Conservation (phyloP, 306 rosid species). For the Urtica urens region DNA sequence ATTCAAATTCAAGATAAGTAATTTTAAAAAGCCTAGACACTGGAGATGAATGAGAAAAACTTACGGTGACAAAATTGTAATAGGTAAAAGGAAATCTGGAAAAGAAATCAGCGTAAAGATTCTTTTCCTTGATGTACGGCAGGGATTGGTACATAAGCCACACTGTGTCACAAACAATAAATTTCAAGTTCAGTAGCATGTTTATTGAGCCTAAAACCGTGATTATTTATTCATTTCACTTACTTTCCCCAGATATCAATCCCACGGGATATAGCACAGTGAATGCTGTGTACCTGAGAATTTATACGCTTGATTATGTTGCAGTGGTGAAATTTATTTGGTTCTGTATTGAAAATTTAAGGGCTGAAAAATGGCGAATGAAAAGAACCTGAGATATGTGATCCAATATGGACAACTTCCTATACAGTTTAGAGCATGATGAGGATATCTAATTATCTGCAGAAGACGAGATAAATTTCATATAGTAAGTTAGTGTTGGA, state of each 20-base stretch:
- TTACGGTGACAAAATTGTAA: conserved; percentile 62
- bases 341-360: background rate
- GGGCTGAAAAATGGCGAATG: background rate
- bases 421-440: conserved; percentile 57
- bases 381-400: conserved; percentile 66
- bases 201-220: background rate
- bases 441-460: conserved; percentile 82
- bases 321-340: background rate
- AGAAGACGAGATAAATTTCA: too few relatives aligned
- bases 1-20: too few relatives aligned
- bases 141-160: conserved; percentile 78
- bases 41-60: conserved; percentile 14
- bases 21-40: too few relatives aligned
- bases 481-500: too few relatives aligned
- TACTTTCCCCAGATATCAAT: conserved; percentile 77
- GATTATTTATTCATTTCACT: conserved; percentile 23
- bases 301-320: background rate
- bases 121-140: conserved; percentile 52
- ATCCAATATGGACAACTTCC: conserved; percentile 76
- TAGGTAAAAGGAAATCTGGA: conserved; percentile 51
- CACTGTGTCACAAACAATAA: conserved; percentile 39
- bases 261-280: conserved; percentile 74
- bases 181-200: conserved; percentile 15
- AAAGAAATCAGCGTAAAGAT: conserved; percentile 44
- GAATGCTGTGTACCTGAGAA: conserved; percentile 77